Evolutionary conservation across 192 early-diverging fungal species (phyloP), one percentile per base, ranked within the genome.

Genomic region (Mortierella alpina): DNA sequence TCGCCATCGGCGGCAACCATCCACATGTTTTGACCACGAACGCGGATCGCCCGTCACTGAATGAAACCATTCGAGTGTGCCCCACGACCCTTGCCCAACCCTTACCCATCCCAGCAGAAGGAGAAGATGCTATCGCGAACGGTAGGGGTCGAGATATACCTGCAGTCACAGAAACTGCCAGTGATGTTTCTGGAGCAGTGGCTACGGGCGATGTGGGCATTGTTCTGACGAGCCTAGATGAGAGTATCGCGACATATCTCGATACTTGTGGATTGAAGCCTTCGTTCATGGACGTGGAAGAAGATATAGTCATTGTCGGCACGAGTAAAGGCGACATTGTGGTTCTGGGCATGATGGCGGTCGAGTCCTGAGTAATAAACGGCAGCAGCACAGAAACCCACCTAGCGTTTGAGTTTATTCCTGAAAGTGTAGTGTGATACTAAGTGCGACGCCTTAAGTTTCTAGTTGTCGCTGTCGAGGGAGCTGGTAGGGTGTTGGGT

Each of bases 271-370:
- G 77, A 48, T 66, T 80, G 14, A 80, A 72, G 18, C 77, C 77
- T 0, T 80, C 77, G 13, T 80, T 80, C 44, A 80, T 80, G 77
- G 77, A 80, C 15, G 77, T 80, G 13, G 77, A 80, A 12, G 77
- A 72, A 40, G 77, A 72, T 46, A 59, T 72, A 60, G 59, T 80
- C 53, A 54, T 80, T 31, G 63, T 80, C 68, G 77, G 77, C 23
- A 80, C 77, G 6, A 80, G 66, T 23, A 80, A 80, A 63, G 77
- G 77, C 23, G 77, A 80, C 42, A 72, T 80, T 22, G 70, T 80
- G 8, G 77, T 68, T 2, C 44, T 80, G 7, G 63, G 48, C 41
- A 80, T 80, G 77, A 40, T 59, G 59, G 47, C 66, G 6, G 59
- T 56, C 22, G 77, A 72, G 15, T 70, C 59, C n/a, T 48, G 15